A percentile compares a stretch with the other conserved stretches of the same genome.
Conservation (phyloP, 108 stramenopile genomes). For the Cyclotella cryptica region DNA sequence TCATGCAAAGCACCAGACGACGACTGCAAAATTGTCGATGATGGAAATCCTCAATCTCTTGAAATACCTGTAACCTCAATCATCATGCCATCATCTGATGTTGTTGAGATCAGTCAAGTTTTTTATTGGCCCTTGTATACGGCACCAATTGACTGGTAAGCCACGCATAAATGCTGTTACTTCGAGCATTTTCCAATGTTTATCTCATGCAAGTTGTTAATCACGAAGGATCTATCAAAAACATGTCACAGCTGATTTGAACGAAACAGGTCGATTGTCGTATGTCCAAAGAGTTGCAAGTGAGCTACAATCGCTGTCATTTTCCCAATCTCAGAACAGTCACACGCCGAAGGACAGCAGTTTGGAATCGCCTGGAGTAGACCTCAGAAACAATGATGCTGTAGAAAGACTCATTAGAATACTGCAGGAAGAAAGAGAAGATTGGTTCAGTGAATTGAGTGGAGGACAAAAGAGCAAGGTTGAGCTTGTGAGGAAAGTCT, state of each 20-base stretch:
- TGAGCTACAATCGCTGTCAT: constrained; percentile 72
- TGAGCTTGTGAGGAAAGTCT: constrained; percentile 84
- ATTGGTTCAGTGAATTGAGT: constrained; percentile 87
- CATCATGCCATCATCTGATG: constrained; percentile 83
- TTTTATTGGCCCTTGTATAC: constrained; percentile 91
- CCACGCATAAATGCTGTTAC: neutral
- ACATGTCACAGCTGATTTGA: constrained; percentile 52
- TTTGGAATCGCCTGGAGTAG: constrained; percentile 15
- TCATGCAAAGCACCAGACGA: constrained; percentile 52
- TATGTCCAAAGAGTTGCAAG: constrained; percentile 59
- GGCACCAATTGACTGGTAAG: constrained; percentile 77
- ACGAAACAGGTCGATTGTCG: constrained; percentile 40
- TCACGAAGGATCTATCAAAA: constrained; percentile 65
- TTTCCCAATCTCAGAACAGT: constrained; percentile 57
- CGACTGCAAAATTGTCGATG: constrained; percentile 50
- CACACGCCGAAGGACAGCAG: constrained; percentile 3
- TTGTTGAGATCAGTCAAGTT: constrained; percentile 86
- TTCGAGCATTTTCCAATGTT: neutral
- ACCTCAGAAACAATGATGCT: constrained; percentile 34
- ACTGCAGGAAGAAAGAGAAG: constrained; percentile 81
- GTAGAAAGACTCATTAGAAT: constrained; percentile 62
- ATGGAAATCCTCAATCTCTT: constrained; percentile 3
- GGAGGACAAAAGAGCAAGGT: constrained; percentile 92
- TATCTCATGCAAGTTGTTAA: neutral
- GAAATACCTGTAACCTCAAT: constrained; percentile 67